Base-by-base conservation (phyloP, 495 filamentous ascomycete species). In the Tuber brumale region DNA sequence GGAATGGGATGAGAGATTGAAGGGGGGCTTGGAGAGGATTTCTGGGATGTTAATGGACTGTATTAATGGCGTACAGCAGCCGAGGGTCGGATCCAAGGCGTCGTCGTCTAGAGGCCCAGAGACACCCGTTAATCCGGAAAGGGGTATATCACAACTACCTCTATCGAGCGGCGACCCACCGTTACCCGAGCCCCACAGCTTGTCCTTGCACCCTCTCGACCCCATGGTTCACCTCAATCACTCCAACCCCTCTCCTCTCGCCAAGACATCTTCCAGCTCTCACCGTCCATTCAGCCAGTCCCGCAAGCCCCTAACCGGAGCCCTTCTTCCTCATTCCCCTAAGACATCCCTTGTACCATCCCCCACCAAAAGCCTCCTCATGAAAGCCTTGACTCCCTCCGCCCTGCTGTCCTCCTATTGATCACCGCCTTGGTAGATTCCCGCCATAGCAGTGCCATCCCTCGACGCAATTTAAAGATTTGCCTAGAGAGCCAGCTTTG, bases 391-490 rank as follows among this genome's bases (percentile, higher is more conserved):
- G 51, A 61, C 51, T 61, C 51, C 51, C 51, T 61, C n/a, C 51
- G 51, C 27, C 51, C 51, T 10, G 51, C 51, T 16, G 3, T 61
- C 12, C 51, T 61, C 51, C 51, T n/a, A 61, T 61, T 31, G n/a
- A 27, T 61, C 5, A 31, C n/a, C 9, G 51, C 51, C n/a, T 16
- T 61, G 1, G n/a, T 61, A 61, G 51, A 61, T 61, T 61, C n/a
- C 51, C 9, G 51, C n/a, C 51, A 10, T 16, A 61, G 51, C 51
- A 10, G 14, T 16, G n/a, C 8, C 51, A 61, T 61, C n/a, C 51
- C n/a, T 16, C 51, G n/a, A 31, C 51, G 51, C 51, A 61, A 61
- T 61, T 31, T 61, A 61, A 61, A 61, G 51, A 61, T 61, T 61
- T 61, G 51, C 16, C n/a, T 61, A 16, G 51, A 61, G 51, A 61